Base-by-base conservation (phyloP, 1,139 yeast species). In the Candida labiduridarum region DNA sequence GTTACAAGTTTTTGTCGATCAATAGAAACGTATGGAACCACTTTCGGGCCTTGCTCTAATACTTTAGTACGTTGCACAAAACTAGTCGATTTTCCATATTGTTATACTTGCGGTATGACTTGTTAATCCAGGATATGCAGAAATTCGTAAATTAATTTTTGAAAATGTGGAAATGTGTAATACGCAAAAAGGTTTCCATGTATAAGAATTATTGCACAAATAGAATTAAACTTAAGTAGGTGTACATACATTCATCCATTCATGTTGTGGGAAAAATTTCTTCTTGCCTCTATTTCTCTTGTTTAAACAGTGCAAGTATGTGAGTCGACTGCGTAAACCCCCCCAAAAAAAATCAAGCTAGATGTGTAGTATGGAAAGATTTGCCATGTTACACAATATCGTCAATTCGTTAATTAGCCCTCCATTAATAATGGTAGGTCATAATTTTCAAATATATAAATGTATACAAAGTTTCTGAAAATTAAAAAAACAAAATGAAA, bases 331-430 rank as follows among this genome's bases (percentile, higher is more conserved):
- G 27, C 16, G 36, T 35, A 7, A 35, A 30, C 5, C 11, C 16
- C 18, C 38, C 14, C 7, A 38, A 36, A 19, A 18, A 16, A 22
- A 19, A 38, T 12, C 41, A 38, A 11, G 41, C 41, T 19, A 38
- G 16, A 36, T 18, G 41, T 36, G 10, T 19, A 38, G 16, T 38
- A n/a, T 11, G 11, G 41, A 38, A 38, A 22, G 41, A 38, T 38
- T 38, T 38, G 30, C 30, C 41, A 38, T 38, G n/a, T 38, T 38
- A 38, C 41, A 38, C 41, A 38, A 38, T 38, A 38, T 38, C 16
- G 41, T 22, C 41, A n/a, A 38, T 22, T 29, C 16, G 16, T 38
- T 38, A 15, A 38, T 38, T 38, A 38, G 31, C 15, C n/a, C 11
- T 15, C 15, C n/a, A 38, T 38, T 38, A 38, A 19, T 38, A 38